Evolutionary conservation across 2,329 filamentous ascomycete genomes (phyloP).

Genomic region (Ophidiomyces ophidiicola): DNA sequence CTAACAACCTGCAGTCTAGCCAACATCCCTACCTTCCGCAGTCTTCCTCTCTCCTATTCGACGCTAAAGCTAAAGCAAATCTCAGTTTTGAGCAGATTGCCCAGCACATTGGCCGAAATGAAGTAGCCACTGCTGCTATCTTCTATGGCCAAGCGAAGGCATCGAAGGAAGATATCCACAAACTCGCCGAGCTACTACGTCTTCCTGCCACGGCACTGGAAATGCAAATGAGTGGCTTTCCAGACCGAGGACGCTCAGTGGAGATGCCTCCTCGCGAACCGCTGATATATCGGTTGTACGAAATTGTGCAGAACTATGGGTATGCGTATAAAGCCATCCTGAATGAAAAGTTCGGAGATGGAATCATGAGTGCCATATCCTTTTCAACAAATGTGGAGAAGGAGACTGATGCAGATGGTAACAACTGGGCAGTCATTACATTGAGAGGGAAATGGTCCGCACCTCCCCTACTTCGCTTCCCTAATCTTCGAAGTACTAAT

Average conservation of each 20-base stretch:
- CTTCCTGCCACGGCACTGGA: slow-evolving; percentile 47
- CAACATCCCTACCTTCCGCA: slow-evolving; percentile 57
- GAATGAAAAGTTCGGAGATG: slow-evolving; percentile 90
- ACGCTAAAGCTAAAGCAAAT: slow-evolving; percentile 62
- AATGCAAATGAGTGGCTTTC: slow-evolving; percentile 57
- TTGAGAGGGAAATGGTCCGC: slow-evolving; percentile 70
- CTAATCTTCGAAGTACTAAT: neutral
- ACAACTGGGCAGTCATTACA: slow-evolving; percentile 74
- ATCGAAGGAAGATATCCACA: slow-evolving; percentile 54
- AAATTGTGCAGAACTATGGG: slow-evolving; percentile 94
- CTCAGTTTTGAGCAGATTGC: slow-evolving; percentile 72
- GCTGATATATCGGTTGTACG: slow-evolving; percentile 79
- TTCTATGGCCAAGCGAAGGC: slow-evolving; percentile 83
- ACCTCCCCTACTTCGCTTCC: neutral
- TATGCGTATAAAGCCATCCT: slow-evolving; percentile 90
- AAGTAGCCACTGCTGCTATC: slow-evolving; percentile 73
- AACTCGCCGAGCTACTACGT: slow-evolving; percentile 53
- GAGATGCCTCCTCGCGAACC: slow-evolving; percentile 79
- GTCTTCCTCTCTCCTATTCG: slow-evolving; percentile 62
- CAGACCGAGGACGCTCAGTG: slow-evolving; percentile 64
- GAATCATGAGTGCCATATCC: slow-evolving; percentile 92
- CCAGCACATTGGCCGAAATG: slow-evolving; percentile 58
- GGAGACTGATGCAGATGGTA: slow-evolving; percentile 73
- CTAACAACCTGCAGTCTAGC: slow-evolving; percentile 1
- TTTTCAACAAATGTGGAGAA: slow-evolving; percentile 89